These are phyloP conservation scores for Tetradesmus lagerheimii DNA, from an alignment of 139 green algal species.

Conservation along the genomic window DNA sequence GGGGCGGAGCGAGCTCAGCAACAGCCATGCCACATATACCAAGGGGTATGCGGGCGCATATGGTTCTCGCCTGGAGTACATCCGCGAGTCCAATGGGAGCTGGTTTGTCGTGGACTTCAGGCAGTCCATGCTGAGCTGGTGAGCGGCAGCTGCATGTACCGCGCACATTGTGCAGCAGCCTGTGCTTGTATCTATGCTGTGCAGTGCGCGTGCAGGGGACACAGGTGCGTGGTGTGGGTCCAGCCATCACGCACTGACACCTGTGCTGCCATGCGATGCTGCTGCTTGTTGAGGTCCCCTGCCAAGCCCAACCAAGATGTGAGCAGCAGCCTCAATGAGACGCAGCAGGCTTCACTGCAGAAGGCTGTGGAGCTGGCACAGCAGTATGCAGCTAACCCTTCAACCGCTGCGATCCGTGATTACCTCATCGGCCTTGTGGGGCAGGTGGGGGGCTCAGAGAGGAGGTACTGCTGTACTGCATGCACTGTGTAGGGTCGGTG, in stretches of 20 bases:
- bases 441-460: neutral
- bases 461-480: neutral
- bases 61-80: neutral
- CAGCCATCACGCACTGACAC: neutral
- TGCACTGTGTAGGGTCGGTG: neutral
- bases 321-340: neutral
- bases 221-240: neutral
- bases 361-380: neutral
- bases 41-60: neutral
- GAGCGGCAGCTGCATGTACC: no score
- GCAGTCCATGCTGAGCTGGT: neutral
- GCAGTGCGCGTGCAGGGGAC: neutral
- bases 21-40: neutral
- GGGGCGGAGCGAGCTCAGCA: constrained; percentile 1
- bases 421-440: neutral
- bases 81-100: neutral
- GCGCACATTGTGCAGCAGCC: no score
- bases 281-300: neutral
- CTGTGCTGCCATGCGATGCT: neutral
- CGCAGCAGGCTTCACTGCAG: neutral
- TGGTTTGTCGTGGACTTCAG: neutral
- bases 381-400: neutral
- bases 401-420: neutral
- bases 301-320: neutral
- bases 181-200: neutral